Percentiles rank a stretch among this genome's conserved stretches.
Conservation (phyloP, 2,329 filamentous ascomycete species). For the Pyrenochaeta sp. region DNA sequence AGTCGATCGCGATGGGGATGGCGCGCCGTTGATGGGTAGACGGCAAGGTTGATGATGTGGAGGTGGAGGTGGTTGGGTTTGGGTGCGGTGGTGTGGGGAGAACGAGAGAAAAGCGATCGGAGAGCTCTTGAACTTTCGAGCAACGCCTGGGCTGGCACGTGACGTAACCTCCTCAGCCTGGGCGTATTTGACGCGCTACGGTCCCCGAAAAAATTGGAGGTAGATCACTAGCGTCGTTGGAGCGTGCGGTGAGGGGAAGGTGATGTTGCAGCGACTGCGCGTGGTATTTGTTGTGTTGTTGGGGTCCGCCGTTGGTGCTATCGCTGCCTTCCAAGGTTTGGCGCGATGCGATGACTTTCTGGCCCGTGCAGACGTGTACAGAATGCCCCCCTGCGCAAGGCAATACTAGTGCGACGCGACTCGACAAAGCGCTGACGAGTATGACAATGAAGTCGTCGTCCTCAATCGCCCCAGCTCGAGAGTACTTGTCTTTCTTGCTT, state of each 20-base stretch:
- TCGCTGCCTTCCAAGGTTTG: constrained; percentile 34
- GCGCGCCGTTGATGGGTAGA: constrained; percentile 41
- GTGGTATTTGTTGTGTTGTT: constrained; percentile 31
- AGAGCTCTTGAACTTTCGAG: constrained; percentile 28
- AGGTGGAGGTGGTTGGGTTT: constrained; percentile 44
- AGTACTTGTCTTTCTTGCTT: constrained; percentile 11
- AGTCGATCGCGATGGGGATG: constrained; percentile 33
- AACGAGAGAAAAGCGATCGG: constrained; percentile 31
- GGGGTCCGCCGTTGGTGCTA: constrained; percentile 25
- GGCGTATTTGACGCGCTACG: constrained; percentile 18
- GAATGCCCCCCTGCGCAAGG: constrained; percentile 16
- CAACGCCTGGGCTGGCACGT: constrained; percentile 25
- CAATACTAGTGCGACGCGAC: constrained; percentile 6
- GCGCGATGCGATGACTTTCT: constrained; percentile 30
- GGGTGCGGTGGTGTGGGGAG: constrained; percentile 38
- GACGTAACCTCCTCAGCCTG: constrained; percentile 22
- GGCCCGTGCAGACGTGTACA: constrained; percentile 34
- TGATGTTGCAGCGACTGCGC: constrained; percentile 27
- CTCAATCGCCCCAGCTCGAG: constrained; percentile 7
- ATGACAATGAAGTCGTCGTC: constrained; percentile 2
- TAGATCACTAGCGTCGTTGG: constrained; percentile 15
- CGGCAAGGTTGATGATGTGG: constrained; percentile 43
- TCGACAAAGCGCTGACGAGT: constrained; percentile 4
- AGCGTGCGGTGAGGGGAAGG: constrained; percentile 20
- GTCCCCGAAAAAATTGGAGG: constrained; percentile 27